Base-by-base conservation (phyloP, 2,329 filamentous ascomycete species). In the Cytospora paraplurivora region DNA sequence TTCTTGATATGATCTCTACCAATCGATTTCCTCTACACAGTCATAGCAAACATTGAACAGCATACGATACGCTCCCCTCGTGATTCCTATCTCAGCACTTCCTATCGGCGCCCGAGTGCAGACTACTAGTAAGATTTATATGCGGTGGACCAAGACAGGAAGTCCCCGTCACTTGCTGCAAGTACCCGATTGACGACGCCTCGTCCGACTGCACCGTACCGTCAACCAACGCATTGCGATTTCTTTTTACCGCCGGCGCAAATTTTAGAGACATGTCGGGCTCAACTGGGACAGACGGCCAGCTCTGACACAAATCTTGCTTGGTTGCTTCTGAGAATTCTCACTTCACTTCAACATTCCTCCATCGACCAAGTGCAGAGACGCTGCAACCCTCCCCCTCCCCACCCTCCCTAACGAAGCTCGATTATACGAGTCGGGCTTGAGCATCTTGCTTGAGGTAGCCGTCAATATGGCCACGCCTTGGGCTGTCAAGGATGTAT, bases 401-500 rank as follows among this genome's bases (percentile, higher is more conserved):
- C 5, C 41, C 8, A 17, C 38, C 17, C 13, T n/a, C n/a, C 13
- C 44, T 44, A 27, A 41, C 27, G 21, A 27, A 53, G 8, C 5
- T 19, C 49, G 6, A 32, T 38, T 19, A 2, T 38, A 38, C 12
- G 32, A 52, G 10, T 38, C n/a, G 27, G 47, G 35, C 13, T 37
- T 3, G 55, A 32, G n/a, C 38, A 44, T 33, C 38, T 56, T 17
- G n/a, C 59, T 58, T n/a, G 10, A 6, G 35, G 35, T 49, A 27
- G 38, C 21, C 51, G 13, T 61, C 62, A 59, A 51, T 13, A 66
- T 66, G 64, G 64, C 64, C 59, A 19, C 47, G 32, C n/a, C 38
- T 32, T 66, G 64, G 64, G 49, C 64, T n/a, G 62, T 66, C 54
- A 76, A 76, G 65, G 76, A 79, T 52, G 77, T 78, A 68, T 65